These are phyloP conservation scores for Parmelia sp. DNA, from an alignment of 495 filamentous ascomycete genomes.

Conservation along the genomic window DNA sequence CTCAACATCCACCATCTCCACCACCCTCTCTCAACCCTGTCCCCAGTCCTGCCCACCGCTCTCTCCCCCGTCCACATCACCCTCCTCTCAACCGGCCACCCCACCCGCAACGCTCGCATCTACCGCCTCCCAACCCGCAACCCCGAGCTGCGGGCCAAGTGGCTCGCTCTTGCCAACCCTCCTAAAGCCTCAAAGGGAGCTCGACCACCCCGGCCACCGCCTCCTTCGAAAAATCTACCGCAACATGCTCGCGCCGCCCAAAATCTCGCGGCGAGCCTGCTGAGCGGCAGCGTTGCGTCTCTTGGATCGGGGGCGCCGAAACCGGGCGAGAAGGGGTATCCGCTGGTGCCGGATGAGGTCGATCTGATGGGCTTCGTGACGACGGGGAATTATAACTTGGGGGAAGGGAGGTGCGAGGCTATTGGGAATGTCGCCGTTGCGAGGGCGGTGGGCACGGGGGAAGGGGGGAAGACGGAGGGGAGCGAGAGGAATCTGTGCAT, in stretches of 20 bases:
- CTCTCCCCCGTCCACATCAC: conserved; percentile 50
- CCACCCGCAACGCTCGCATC: conserved; percentile 57
- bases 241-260: conserved; percentile 15
- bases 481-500: conserved; percentile 55
- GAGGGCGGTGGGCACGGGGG: conserved; percentile 41
- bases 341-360: conserved; percentile 60
- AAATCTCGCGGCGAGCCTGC: conserved; percentile 46
- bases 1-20: conserved; percentile 34
- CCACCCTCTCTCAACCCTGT: conserved; percentile 21
- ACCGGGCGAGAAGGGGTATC: conserved; percentile 46
- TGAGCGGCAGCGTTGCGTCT: conserved; percentile 31
- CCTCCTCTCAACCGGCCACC: conserved; percentile 53
- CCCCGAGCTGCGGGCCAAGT: conserved; percentile 43
- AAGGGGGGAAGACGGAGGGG: conserved; percentile 11
- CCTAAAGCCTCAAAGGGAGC: conserved; percentile 6
- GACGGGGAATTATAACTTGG: conserved; percentile 74
- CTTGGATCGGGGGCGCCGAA: conserved; percentile 28
- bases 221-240: conserved; percentile 18
- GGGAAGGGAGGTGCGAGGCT: conserved; percentile 66
- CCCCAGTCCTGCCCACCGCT: conserved; percentile 18
- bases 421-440: conserved; percentile 63
- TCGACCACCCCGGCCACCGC: not conserved
- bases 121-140: conserved; percentile 59
- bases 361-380: conserved; percentile 92
- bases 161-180: conserved; percentile 40